Evolutionary conservation across 2,329 filamentous ascomycete genomes (phyloP).

Genomic region (Fusarium abutilonis): DNA sequence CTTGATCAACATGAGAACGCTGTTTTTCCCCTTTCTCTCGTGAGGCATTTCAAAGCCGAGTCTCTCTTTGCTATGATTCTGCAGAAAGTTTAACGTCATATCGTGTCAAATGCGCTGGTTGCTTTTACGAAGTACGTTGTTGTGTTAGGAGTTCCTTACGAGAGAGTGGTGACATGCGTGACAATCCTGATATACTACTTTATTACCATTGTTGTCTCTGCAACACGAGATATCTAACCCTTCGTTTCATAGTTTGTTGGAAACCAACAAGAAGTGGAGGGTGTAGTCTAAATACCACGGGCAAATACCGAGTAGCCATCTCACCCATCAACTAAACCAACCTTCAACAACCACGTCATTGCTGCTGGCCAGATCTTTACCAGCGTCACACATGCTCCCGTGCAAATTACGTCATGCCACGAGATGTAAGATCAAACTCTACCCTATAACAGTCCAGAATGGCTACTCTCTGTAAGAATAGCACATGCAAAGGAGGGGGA

Average conservation of each 20-base stretch:
- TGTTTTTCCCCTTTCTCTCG: background rate
- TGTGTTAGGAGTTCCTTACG: too few relatives aligned
- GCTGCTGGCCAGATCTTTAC: conserved; percentile 6
- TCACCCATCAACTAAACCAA: background rate
- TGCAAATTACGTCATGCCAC: conserved; percentile 36
- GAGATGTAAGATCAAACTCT: conserved; percentile 8
- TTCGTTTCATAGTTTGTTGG: too few relatives aligned
- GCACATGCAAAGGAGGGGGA: conserved; percentile 27
- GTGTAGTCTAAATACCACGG: background rate
- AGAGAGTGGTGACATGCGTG: too few relatives aligned
- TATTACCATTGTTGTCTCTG: too few relatives aligned
- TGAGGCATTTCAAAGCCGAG: too few relatives aligned
- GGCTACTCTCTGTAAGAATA: conserved; percentile 9
- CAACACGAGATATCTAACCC: too few relatives aligned
- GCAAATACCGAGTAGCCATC: background rate
- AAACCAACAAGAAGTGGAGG: background rate
- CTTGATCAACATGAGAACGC: background rate
- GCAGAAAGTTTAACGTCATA: too few relatives aligned
- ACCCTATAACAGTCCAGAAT: conserved; percentile 36
- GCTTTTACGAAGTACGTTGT: too few relatives aligned
- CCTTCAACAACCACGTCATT: conserved; percentile 21
- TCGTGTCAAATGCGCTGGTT: too few relatives aligned
- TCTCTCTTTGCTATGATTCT: too few relatives aligned
- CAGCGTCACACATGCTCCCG: conserved; percentile 9
- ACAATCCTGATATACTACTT: too few relatives aligned